Evolutionary conservation across 257 asterid genomes (phyloP), one percentile per base, ranked within the genome.

Genomic region (Ilex aquifolium): DNA sequence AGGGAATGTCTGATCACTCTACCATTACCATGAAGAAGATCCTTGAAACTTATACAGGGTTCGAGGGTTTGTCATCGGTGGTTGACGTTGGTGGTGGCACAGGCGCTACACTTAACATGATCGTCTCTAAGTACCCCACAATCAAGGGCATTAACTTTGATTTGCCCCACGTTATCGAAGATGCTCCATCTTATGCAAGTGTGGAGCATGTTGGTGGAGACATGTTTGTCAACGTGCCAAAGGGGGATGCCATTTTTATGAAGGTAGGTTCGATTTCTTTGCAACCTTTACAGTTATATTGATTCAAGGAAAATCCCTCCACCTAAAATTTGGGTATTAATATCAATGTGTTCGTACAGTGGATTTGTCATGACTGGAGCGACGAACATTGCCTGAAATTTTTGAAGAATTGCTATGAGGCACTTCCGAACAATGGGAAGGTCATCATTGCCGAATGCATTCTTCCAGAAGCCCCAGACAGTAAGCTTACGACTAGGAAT

Each of bases 311-410:
- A 36, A 36, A 36, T 36, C 8, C 42, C 8, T 36, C 42, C 42
- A 36, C 42, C 8, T 36, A 4, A 36, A 36, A 36, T 36, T 36
- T 36, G 8, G 42, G 5, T 36, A 8, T 36, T 17, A 17, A 16
- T 8, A 17, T 12, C 5, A 62, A 39, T n/a, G 27, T 60, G 31
- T 32, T 12, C 0, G 1, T 78, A 69, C 71, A 91, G 98, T 91
- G 96, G 96, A 88, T 91, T 13, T 85, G 91, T 36, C 98, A 91
- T 55, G 95, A 91, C 31, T 91, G 98, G 98, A 88, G 96, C 36
- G 96, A 91, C 21, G 85, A 68, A 3, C 95, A 85, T 16, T 85
- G 96, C 76, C 56, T 77, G 44, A 89, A 83, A 52, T 74, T 92
- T 69, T 75, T 92, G 88, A 89, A 76, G 65, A 89, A 83, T 10